These are phyloP conservation scores for Ceratonia siliqua DNA, from an alignment of 306 rosid species.

Conservation along the genomic window DNA sequence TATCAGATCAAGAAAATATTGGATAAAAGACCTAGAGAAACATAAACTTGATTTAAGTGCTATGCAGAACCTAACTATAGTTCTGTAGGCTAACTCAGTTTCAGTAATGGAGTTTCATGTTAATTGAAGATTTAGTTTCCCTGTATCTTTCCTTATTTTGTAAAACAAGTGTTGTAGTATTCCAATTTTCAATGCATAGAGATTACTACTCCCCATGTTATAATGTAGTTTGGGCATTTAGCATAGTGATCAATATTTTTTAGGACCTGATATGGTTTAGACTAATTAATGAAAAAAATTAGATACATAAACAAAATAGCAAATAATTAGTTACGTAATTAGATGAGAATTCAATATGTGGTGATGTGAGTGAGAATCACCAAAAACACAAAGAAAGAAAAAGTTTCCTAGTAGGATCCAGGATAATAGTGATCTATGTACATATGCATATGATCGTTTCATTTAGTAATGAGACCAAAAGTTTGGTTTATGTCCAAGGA, in stretches of 20 bases:
- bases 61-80: neutral
- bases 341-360: neutral
- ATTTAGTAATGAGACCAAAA: no score
- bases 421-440: neutral
- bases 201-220: neutral
- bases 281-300: neutral
- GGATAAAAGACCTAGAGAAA: neutral
- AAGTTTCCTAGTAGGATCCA: neutral
- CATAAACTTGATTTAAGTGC: neutral
- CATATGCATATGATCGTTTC: neutral
- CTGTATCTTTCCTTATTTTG: neutral
- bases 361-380: neutral
- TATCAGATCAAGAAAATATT: neutral
- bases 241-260: neutral
- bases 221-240: neutral
- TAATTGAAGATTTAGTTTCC: neutral
- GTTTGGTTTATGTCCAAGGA: no score
- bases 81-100: neutral
- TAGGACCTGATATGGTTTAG: neutral
- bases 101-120: neutral
- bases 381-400: neutral
- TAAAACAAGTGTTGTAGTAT: neutral
- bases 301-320: neutral
- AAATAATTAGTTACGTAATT: neutral
- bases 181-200: neutral